Conservation (phyloP, 257 asterid genomes). For the Solanum megistacrolobum region DNA sequence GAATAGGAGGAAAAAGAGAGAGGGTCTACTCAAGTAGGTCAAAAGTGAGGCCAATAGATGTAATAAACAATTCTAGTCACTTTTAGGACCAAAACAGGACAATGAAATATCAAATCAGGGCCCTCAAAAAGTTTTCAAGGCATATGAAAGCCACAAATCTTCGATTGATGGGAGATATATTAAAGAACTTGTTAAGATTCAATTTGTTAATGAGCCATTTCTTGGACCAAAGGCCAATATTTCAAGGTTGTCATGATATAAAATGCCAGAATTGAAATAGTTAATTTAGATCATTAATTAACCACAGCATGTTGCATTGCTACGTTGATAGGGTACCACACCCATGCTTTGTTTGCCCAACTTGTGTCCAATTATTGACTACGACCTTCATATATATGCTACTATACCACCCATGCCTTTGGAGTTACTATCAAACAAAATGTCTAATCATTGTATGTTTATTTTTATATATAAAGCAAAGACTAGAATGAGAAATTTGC, state of each 20-base stretch:
- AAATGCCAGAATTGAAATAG: background rate
- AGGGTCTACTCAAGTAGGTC: constrained; percentile 17
- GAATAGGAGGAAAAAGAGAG: background rate
- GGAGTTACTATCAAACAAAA: background rate
- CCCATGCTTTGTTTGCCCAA: background rate
- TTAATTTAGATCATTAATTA: background rate
- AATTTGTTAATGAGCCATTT: background rate
- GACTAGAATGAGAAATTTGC: background rate
- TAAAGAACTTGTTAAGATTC: background rate
- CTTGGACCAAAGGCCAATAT: background rate
- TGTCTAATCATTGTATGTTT: background rate
- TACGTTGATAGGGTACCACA: background rate
- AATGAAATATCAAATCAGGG: constrained; percentile 2
- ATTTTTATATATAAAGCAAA: too few relatives aligned
- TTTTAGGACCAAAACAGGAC: background rate
- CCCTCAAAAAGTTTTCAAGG: constrained; percentile 6
- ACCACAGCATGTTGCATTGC: background rate
- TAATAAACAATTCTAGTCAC: background rate
- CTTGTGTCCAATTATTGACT: background rate
- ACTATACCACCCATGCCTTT: background rate
- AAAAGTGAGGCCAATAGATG: constrained; percentile 16
- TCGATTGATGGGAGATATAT: background rate
- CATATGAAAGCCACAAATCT: constrained; percentile 20
- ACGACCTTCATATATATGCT: background rate
- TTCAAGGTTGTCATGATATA: background rate